Conservation (phyloP, 1,139 yeast genomes). For the Kazachstania sp. region DNA sequence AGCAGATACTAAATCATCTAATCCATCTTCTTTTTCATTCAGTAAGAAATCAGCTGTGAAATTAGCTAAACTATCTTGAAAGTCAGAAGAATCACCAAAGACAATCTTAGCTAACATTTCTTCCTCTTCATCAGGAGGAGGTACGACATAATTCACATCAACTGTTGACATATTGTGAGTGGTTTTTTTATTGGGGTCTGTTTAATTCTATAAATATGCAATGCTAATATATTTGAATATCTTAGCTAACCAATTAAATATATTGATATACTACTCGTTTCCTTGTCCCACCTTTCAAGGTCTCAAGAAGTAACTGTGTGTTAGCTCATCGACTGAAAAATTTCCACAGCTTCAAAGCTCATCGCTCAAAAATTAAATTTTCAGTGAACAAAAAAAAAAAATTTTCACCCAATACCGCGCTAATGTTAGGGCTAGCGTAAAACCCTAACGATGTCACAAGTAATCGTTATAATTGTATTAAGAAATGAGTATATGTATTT, state of each 20-base stretch:
- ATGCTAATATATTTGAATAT: no score
- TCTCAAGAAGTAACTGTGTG: no score
- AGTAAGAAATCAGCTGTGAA: conserved; percentile 46
- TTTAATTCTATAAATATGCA: background rate
- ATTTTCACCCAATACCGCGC: no score
- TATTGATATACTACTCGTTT: no score
- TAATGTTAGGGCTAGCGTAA: background rate
- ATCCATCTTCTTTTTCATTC: conserved; percentile 36
- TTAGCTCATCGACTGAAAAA: no score
- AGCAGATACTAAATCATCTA: conserved; percentile 27
- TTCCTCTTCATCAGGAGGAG: conserved; percentile 81
- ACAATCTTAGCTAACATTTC: conserved; percentile 69
- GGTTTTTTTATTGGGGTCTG: background rate
- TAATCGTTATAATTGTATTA: no score
- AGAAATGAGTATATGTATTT: background rate
- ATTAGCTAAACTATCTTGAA: conserved; percentile 56
- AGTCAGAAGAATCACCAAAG: conserved; percentile 81
- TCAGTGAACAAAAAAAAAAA: no score
- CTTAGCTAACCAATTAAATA: no score
- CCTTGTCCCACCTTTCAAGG: no score
- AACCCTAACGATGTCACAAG: background rate
- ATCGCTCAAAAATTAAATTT: background rate
- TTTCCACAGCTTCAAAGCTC: background rate
- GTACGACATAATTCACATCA: conserved; percentile 22
- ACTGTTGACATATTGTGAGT: background rate